Evolutionary conservation across 768 basidiomycete species (phyloP), one percentile per base, ranked within the genome.

Genomic region (Pholiota microspora): DNA sequence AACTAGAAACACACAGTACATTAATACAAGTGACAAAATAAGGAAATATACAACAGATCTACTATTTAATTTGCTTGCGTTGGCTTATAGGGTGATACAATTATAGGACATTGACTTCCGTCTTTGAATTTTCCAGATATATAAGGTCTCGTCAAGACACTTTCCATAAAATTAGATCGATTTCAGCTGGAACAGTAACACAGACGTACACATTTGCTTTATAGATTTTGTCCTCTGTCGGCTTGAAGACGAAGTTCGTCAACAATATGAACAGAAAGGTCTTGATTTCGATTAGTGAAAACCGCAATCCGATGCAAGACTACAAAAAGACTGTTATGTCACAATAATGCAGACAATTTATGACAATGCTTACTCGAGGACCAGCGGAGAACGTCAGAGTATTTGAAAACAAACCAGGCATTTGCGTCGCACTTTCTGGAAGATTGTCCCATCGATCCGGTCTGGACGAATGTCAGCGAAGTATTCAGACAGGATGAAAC

Each of bases 281-380:
- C 71, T 93, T 93, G 59, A 91, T 85, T 72, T 94, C 90, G 51
- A 92, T 88, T 65, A 92, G 71, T 4, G 91, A 89, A 67, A 94
- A 91, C 21, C 85, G 82, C 73, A 88, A 77, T 2, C 91, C 91
- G 46, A 92, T 88, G 64, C 92, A 93, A 1, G 89, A 87, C 91
- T 93, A 50, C 49, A 55, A 51, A 12, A 53, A 34, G 24, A 16
- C 3, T 44, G 12, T 56, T 40, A 35, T 29, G 23, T n/a, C 57
- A 45, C 42, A 3, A 42, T 21, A 42, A 23, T 18, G 4, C 16
- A 7, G n/a, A 16, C 13, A 21, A 44, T 36, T 3, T 40, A 52
- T 25, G n/a, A 27, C 35, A 38, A 29, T 28, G 49, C 89, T 54
- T 66, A 89, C 91, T 46, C 91, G 78, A 45, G 90, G 90, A 16